These are phyloP conservation scores for Cutaneotrichosporon dermatis DNA, from an alignment of 1,284 basidiomycete species.

Conservation along the genomic window DNA sequence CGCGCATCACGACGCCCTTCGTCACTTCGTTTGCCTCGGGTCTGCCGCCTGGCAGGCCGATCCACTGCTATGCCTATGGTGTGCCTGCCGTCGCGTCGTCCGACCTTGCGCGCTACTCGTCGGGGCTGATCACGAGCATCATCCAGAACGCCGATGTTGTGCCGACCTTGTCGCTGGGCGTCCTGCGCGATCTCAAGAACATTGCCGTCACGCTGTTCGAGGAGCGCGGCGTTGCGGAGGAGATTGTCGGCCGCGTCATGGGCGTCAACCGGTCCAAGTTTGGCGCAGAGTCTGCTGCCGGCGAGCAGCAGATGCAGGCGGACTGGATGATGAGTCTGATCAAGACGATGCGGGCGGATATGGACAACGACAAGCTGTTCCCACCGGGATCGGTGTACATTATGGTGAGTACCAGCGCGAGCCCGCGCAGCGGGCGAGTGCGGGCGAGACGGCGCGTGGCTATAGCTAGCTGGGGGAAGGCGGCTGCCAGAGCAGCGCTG, in stretches of 20 bases:
- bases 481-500: conserved; percentile 4
- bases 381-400: conserved; percentile 45
- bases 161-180: conserved; percentile 49
- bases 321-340: conserved; percentile 50
- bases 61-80: conserved; percentile 52
- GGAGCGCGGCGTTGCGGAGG: conserved; percentile 50
- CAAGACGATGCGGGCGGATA: conserved; percentile 50
- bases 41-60: conserved; percentile 52
- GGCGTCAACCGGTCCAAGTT: conserved; percentile 35
- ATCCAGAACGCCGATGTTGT: conserved; percentile 48
- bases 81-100: conserved; percentile 49
- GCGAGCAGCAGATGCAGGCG: conserved; percentile 27
- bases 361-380: conserved; percentile 51
- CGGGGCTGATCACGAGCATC: conserved; percentile 51
- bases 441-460: neutral
- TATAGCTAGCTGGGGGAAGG: neutral
- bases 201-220: conserved; percentile 50
- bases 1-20: conserved; percentile 49
- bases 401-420: conserved; percentile 25
- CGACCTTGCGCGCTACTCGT: conserved; percentile 50
- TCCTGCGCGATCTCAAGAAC: conserved; percentile 52
- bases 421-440: too few relatives aligned
- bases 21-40: conserved; percentile 50
- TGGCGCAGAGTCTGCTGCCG: neutral
- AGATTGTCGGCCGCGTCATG: conserved; percentile 51